These are phyloP conservation scores for Verticillium klebahnii DNA, from an alignment of 2,329 filamentous ascomycete species.

Conservation along the genomic window DNA sequence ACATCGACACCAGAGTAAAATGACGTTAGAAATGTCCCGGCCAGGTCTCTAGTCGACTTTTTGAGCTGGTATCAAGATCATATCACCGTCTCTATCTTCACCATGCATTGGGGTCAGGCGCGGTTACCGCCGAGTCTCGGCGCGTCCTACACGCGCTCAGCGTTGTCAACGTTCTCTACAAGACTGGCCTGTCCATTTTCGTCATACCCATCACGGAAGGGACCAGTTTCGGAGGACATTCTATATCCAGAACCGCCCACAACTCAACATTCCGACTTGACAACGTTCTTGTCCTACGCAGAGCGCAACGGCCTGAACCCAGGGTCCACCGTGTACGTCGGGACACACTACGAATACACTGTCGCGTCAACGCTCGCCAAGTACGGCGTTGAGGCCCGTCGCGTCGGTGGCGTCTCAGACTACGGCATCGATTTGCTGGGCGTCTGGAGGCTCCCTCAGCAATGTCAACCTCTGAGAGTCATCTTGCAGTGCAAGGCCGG, in stretches of 20 bases:
- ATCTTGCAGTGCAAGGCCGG: constrained; percentile 67
- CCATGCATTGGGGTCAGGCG: background rate
- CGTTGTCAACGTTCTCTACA: background rate
- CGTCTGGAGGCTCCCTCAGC: constrained; percentile 56
- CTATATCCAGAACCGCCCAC: constrained; percentile 41
- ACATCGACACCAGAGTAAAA: too few relatives aligned
- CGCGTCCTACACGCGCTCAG: background rate
- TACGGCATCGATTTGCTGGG: constrained; percentile 72
- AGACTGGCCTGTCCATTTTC: background rate
- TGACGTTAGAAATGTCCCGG: too few relatives aligned
- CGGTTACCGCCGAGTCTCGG: background rate
- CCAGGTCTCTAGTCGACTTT: too few relatives aligned
- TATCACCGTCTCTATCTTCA: background rate
- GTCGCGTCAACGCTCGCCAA: constrained; percentile 49
- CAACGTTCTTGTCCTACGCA: constrained; percentile 62
- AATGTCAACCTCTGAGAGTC: constrained; percentile 33
- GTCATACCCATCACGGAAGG: background rate
- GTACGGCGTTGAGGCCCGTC: constrained; percentile 60
- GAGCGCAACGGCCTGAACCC: constrained; percentile 48
- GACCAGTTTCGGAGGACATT: constrained; percentile 3
- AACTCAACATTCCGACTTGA: constrained; percentile 56
- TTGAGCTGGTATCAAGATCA: background rate
- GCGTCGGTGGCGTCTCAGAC: constrained; percentile 64
- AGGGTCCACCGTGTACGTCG: constrained; percentile 58
- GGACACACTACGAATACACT: constrained; percentile 75